phyloP scores from a whole-genome alignment of 2,329 filamentous ascomycete genomes.

The Phialocephala subalpina region DNA sequence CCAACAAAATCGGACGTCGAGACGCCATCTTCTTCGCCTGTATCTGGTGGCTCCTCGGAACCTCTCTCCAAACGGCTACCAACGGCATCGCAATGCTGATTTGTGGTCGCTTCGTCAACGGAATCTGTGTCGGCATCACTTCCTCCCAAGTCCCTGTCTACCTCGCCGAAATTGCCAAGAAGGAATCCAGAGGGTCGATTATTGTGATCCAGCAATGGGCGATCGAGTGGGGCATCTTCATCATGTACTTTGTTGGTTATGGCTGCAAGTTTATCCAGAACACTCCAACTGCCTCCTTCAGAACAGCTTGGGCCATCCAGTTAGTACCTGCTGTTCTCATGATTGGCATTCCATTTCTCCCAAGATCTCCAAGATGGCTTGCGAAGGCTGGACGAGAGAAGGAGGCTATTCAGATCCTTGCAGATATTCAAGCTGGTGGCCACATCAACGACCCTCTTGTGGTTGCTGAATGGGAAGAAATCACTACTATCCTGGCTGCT shows the following conservation, averaged over 20 bases:
- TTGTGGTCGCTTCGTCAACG: conserved; percentile 54
- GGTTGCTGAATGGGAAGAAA: conserved; percentile 63
- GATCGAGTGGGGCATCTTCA: conserved; percentile 56
- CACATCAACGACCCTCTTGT: conserved; percentile 61
- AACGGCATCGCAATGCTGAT: conserved; percentile 51
- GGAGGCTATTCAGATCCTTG: conserved; percentile 55
- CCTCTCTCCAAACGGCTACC: conserved; percentile 41
- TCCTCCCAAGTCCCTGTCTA: conserved; percentile 55
- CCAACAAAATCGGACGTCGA: conserved; percentile 43
- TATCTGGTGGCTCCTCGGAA: conserved; percentile 39
- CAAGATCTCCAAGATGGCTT: conserved; percentile 58
- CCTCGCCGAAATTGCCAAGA: conserved; percentile 44
- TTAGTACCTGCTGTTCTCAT: conserved; percentile 53
- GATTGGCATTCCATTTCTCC: conserved; percentile 51
- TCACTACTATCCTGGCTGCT: conserved; percentile 38
- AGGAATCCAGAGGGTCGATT: conserved; percentile 51
- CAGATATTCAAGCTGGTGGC: conserved; percentile 62
- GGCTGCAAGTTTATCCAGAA: conserved; percentile 53
- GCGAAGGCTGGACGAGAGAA: conserved; percentile 56
- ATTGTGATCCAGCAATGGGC: conserved; percentile 55
- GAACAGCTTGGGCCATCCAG: conserved; percentile 58
- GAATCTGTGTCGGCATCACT: conserved; percentile 55
- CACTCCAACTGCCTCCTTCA: conserved; percentile 52
- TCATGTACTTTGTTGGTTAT: conserved; percentile 58
- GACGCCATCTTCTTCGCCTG: conserved; percentile 6